A percentile compares a stretch with the other conserved stretches of the same genome.
phyloP scores from a whole-genome alignment of 179 eudicot species.

The Patellifolia procumbens region DNA sequence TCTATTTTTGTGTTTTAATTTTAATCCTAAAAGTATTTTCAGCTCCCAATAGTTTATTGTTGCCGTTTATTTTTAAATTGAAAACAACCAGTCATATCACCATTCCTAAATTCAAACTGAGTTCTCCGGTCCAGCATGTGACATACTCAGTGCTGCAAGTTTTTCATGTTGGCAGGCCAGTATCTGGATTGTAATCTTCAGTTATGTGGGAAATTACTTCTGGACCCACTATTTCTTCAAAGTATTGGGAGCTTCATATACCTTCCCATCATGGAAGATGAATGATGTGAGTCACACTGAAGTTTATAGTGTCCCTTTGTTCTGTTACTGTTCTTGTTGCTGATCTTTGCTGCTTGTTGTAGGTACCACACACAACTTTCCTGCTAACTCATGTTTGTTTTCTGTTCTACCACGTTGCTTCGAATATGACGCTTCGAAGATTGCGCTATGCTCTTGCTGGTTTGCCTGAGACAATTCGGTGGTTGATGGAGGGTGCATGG shows the following conservation, averaged over 20 bases:
- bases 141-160: slow-evolving; percentile 8
- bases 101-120: not conserved
- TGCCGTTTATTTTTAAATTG: not conserved
- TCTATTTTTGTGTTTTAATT: not conserved
- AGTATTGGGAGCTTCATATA: slow-evolving; percentile 95
- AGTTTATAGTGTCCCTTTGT: not conserved
- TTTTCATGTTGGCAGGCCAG: slow-evolving; percentile 69
- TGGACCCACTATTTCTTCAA: slow-evolving; percentile 99
- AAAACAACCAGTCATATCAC: not conserved
- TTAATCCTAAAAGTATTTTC: too few species aligned
- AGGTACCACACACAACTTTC: slow-evolving; percentile 98
- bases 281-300: slow-evolving; percentile 68
- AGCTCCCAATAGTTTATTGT: too few species aligned
- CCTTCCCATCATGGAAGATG: slow-evolving; percentile 98
- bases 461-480: slow-evolving; percentile 65
- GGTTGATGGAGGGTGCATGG: slow-evolving; percentile 84
- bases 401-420: slow-evolving; percentile 83
- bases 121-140: not conserved
- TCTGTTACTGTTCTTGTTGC: not conserved
- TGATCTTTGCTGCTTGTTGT: slow-evolving; percentile 25
- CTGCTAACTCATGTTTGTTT: slow-evolving; percentile 88
- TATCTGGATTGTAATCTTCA: slow-evolving; percentile 84
- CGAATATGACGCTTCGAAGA: slow-evolving; percentile 94
- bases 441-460: slow-evolving; percentile 66
- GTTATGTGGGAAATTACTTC: slow-evolving; percentile 97